These are phyloP conservation scores for Cucurbitaria berberidis DNA, from an alignment of 2,329 filamentous ascomycete genomes.

Conservation along the genomic window DNA sequence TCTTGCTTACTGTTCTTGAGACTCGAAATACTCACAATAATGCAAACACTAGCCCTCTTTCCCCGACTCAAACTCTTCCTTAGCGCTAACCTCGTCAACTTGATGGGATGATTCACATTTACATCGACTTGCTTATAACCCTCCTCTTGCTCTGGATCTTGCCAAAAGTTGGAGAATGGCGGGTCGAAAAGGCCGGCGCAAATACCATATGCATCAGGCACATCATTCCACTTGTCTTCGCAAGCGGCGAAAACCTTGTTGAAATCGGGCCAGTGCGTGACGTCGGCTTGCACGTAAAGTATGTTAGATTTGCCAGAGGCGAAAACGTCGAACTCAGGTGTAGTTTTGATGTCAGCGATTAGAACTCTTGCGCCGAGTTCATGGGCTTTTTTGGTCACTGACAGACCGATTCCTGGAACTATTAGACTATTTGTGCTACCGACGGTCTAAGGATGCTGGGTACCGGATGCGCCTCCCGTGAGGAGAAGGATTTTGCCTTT, in stretches of 20 bases:
- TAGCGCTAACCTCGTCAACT: constrained; percentile 39
- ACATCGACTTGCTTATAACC: constrained; percentile 39
- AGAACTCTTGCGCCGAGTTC: constrained; percentile 29
- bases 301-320: constrained; percentile 27
- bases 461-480: constrained; percentile 46
- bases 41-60: constrained; percentile 40
- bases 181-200: constrained; percentile 42
- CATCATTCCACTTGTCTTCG: constrained; percentile 38
- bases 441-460: not conserved
- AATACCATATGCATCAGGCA: constrained; percentile 42
- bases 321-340: constrained; percentile 27
- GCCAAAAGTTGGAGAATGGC: constrained; percentile 39
- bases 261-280: constrained; percentile 36
- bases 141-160: constrained; percentile 34
- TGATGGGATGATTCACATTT: constrained; percentile 41
- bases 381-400: constrained; percentile 36
- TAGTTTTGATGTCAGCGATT: constrained; percentile 35
- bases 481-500: constrained; percentile 42
- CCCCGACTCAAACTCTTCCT: constrained; percentile 32
- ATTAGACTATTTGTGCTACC: constrained; percentile 1
- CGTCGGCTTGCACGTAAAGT: constrained; percentile 36
- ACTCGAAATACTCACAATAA: constrained; percentile 32
- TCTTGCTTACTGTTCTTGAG: not conserved
- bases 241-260: constrained; percentile 31
- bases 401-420: constrained; percentile 40